Evolutionary conservation across 768 basidiomycete genomes (phyloP), one percentile per base, ranked within the genome.

Genomic region (Russula sp.): DNA sequence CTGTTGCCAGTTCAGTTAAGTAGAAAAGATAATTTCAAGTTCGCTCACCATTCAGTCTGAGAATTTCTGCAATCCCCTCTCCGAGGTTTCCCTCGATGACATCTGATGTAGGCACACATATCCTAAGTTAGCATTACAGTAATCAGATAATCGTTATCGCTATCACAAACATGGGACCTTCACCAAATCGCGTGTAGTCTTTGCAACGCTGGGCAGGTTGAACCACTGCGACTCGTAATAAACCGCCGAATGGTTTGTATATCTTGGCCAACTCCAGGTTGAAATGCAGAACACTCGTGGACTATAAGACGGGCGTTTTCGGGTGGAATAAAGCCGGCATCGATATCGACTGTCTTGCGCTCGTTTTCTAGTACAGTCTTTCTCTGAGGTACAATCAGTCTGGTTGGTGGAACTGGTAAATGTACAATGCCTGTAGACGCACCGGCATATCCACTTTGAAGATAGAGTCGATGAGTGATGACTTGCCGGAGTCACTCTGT

Each of bases 181-280:
- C 41, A 61, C 60, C 60, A 61, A 10, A 61, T 14, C 0, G 48
- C 54, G 22, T 61, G 60, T 36, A 61, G 29, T 43, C 48, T 61
- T 35, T 61, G 54, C 8, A 41, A 47, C 13, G 41, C 20, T 16
- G 39, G 10, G 32, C 14, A 13, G 20, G 5, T 50, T 7, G 18
- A 0, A n/a, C 32, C 34, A 16, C 48, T 36, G 35, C 41, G 41
- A 7, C 7, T 2, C 13, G 7, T n/a, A 10, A 61, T 49, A 39
- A 61, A 61, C 1, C 56, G 48, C 22, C 16, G 32, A 7, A 61
- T 49, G 5, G 7, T 13, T 25, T 35, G 45, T 7, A 54, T 29
- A 29, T 42, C 20, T 10, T 54, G 52, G 6, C 13, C 20, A 14
- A 32, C 36, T n/a, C 32, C 46, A 2, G 46, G 11, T 39, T 20